phyloP scores from a whole-genome alignment of 768 basidiomycete species.

The Tulasnella sp. region DNA sequence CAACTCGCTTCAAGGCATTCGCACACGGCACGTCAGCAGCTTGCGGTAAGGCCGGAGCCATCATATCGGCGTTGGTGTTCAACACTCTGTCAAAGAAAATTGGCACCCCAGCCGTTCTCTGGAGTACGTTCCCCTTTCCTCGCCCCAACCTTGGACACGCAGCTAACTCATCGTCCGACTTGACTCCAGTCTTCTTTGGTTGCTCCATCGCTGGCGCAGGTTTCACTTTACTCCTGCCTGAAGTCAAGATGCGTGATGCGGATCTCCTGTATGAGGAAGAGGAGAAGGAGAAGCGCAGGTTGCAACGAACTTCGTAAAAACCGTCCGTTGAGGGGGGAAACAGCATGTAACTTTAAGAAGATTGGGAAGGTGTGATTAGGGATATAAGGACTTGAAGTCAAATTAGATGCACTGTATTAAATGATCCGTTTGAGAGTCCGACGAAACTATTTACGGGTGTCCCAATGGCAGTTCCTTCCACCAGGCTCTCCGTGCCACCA shows the following conservation, averaged over 20 bases:
- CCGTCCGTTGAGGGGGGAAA: neutral
- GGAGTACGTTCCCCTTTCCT: constrained; percentile 59
- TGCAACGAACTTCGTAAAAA: constrained; percentile 41
- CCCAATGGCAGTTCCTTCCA: neutral
- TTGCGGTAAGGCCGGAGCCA: constrained; percentile 73
- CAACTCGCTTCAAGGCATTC: constrained; percentile 70
- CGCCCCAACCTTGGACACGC: neutral
- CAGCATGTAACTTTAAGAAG: neutral
- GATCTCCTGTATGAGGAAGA: constrained; percentile 52
- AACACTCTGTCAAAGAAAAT: constrained; percentile 63
- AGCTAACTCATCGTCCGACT: neutral
- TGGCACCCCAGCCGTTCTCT: constrained; percentile 67
- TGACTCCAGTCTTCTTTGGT: neutral
- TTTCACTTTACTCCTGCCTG: constrained; percentile 55
- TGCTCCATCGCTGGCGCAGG: neutral
- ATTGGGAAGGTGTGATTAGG: neutral
- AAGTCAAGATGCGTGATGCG: constrained; percentile 56
- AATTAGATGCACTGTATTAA: too few species aligned
- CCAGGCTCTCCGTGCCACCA: neutral
- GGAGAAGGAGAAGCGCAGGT: constrained; percentile 26
- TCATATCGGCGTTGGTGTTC: constrained; percentile 75
- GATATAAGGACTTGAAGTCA: too few species aligned
- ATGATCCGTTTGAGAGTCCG: too few species aligned
- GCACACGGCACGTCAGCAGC: constrained; percentile 80
- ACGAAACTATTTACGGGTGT: too few species aligned